Percentiles rank a stretch among this genome's conserved stretches.
phyloP scores from a whole-genome alignment of 306 rosid genomes.

The Glycine tomentella region DNA sequence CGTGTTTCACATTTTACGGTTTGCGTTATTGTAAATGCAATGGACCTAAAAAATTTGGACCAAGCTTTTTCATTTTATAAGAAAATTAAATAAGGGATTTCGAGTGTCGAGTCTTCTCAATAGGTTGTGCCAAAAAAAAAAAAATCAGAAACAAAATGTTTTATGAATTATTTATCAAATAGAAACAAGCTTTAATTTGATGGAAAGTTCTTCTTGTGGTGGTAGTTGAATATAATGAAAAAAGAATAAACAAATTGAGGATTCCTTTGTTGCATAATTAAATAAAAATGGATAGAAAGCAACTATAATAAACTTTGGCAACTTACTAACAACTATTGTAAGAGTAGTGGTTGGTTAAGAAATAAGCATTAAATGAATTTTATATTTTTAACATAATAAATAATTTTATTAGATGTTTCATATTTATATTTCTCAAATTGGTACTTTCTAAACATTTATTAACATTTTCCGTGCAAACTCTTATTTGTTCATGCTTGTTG shows the following conservation, averaged over 20 bases:
- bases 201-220: slow-evolving; percentile 8
- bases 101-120: background rate
- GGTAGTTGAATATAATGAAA: slow-evolving; percentile 2
- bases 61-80: background rate
- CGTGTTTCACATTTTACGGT: slow-evolving; percentile 42
- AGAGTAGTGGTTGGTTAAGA: background rate
- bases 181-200: background rate
- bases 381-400: background rate
- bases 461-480: background rate
- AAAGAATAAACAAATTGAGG: background rate
- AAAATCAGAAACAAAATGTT: background rate
- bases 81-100: background rate
- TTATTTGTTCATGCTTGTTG: background rate
- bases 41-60: background rate
- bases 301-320: background rate
- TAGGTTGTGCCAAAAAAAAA: background rate
- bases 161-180: background rate
- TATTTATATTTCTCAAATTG: background rate
- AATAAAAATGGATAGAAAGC: background rate
- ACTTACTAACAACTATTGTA: background rate
- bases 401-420: background rate
- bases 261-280: background rate
- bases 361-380: background rate
- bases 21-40: background rate
- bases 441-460: too few species aligned